Evolutionary conservation across 1,284 basidiomycete species (phyloP), one percentile per base, ranked within the genome.

Genomic region (Rugosomyces carneus): DNA sequence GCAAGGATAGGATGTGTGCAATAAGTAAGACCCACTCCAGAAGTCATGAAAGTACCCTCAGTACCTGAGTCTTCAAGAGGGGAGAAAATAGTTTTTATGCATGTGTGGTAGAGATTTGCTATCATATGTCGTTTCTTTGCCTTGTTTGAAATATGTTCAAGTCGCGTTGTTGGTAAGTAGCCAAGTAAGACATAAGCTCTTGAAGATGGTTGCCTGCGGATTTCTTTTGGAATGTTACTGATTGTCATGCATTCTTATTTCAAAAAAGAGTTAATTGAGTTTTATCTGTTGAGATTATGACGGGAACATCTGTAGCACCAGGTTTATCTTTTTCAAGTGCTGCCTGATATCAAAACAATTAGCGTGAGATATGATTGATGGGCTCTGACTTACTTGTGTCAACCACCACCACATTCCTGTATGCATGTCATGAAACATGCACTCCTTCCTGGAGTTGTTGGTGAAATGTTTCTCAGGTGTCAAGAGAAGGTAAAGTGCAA

Each of bases 161-260:
- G 57, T 2, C 57, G 51, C 0, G 66, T 51, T 0, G 63, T 66
- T 0, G 68, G 69, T 0, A 73, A 60, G 48, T 73, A 73, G 0
- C 52, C 69, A 9, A 73, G 42, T 0, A 75, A 61, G 2, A 74
- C 55, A 15, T 67, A 61, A 0, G 56, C 68, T 2, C 54, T 58
- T 0, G 49, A 46, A 0, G 64, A 68, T 0, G 68, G 65, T 44
- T 69, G 67, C 0, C 59, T 55, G 0, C 63, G 56, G 2, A 70
- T 64, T 7, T 63, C 60, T 40, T 73, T 72, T 0, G 70, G 67
- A 7, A 75, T 55, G 47, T 72, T 72, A 1, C 71, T 69, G 35
- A 74, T 67, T 0, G 67, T 72, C 71, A 72, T 1, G 66, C 68
- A 7, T 56, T 51, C 48, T 71, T 71, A 47, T 65, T 65, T 1